A percentile compares a stretch with the other conserved stretches of the same genome.
Evolutionary conservation across 352 stramenopile species (phyloP).

Genomic region (Phytophthora syringae): DNA sequence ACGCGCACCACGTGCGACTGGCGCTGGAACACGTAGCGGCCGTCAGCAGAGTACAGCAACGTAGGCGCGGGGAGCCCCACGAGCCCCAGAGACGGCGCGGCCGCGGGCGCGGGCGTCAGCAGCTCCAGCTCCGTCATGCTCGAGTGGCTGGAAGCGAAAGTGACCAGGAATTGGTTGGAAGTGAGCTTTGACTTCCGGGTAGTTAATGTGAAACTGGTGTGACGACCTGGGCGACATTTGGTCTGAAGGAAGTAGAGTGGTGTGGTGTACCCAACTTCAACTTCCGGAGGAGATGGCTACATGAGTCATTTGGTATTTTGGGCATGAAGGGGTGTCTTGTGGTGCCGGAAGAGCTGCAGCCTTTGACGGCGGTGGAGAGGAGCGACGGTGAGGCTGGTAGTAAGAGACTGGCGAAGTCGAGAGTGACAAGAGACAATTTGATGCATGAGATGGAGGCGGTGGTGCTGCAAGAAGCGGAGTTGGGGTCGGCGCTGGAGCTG

Average conservation of each 20-base stretch:
- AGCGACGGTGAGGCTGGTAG: no score
- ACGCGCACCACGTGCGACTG: constrained; percentile 78
- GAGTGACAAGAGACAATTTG: constrained; percentile 58
- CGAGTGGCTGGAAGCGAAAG: background rate
- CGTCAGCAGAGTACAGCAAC: constrained; percentile 71
- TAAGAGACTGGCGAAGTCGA: constrained; percentile 44
- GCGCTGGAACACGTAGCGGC: constrained; percentile 81
- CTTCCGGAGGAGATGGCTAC: constrained; percentile 9
- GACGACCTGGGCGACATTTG: background rate
- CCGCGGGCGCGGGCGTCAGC: constrained; percentile 33
- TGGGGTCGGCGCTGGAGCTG: constrained; percentile 61
- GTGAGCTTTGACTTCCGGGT: constrained; percentile 15
- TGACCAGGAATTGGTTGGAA: constrained; percentile 13
- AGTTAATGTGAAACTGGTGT: background rate
- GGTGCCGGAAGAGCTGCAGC: constrained; percentile 46
- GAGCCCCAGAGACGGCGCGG: background rate
- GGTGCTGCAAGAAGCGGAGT: constrained; percentile 66
- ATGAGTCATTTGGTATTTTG: constrained; percentile 1
- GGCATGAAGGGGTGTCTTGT: constrained; percentile 54
- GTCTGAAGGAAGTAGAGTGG: background rate
- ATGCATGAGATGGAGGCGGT: constrained; percentile 69
- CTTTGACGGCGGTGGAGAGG: constrained; percentile 20
- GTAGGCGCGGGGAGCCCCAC: constrained; percentile 23
- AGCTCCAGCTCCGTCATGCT: constrained; percentile 36
- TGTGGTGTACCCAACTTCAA: constrained; percentile 22